phyloP scores from a whole-genome alignment of 1,284 basidiomycete genomes.

The Moesziomyces globuligerus region DNA sequence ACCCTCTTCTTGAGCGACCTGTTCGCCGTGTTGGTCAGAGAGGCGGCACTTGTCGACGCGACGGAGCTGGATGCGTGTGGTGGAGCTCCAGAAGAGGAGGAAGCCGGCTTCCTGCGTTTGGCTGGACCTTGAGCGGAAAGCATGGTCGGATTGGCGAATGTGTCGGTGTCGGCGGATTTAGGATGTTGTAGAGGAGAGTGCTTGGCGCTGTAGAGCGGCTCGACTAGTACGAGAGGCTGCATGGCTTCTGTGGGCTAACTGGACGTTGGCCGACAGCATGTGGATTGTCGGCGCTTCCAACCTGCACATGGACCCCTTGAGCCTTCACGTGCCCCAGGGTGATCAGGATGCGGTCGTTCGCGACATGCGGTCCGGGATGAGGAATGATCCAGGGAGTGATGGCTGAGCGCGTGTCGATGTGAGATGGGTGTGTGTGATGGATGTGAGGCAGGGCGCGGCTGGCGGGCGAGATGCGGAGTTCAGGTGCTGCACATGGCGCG shows the following conservation, averaged over 20 bases:
- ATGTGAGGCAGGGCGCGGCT: no score
- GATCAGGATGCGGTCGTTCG: no score
- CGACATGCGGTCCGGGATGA: no score
- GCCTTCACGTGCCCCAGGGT: no score
- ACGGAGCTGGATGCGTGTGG: constrained; percentile 16
- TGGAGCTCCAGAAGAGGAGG: constrained; percentile 13
- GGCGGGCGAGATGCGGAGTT: no score
- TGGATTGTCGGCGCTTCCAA: no score
- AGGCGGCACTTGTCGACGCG: neutral
- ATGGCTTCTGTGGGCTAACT: constrained; percentile 6
- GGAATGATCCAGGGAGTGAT: no score
- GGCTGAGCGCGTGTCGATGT: no score
- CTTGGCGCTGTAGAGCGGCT: constrained; percentile 17
- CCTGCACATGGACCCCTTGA: no score
- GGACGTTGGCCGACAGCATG: neutral
- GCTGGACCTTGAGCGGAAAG: constrained; percentile 7
- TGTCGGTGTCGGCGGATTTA: constrained; percentile 1
- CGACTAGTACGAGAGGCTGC: constrained; percentile 25
- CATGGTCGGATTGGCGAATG: constrained; percentile 2
- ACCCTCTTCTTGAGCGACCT: constrained; percentile 28
- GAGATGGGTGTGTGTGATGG: no score
- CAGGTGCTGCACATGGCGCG: no score
- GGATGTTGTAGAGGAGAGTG: neutral
- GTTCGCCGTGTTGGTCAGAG: constrained; percentile 7
- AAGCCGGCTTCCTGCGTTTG: constrained; percentile 29